Evolutionary conservation across 164 flowering plant species (phyloP).

Genomic region (grape (Vitis vinifera)): ASM3070453v1 NC_081820.1:18203001-18203500

Average conservation of each 20-base stretch:
- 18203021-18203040: no score
- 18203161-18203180: background rate
- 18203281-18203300: background rate
- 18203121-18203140: no score
- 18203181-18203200: background rate
- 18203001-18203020: no score
- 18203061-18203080: no score
- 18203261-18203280: background rate
- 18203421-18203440: conserved; percentile 82
- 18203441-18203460: conserved; percentile 84
- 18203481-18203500: conserved; percentile 47
- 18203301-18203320: background rate
- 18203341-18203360: conserved; percentile 42
- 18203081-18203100: no score
- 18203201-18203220: background rate
- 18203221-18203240: background rate
- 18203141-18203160: background rate
- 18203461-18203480: conserved; percentile 70
- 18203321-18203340: background rate
- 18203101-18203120: no score
- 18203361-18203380: conserved; percentile 97
- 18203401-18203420: conserved; percentile 92
- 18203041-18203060: no score
- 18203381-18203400: conserved; percentile 78
- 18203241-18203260: background rate